Base-by-base conservation (phyloP, 805 yeast species). In the Yamadazyma scolyti region DNA sequence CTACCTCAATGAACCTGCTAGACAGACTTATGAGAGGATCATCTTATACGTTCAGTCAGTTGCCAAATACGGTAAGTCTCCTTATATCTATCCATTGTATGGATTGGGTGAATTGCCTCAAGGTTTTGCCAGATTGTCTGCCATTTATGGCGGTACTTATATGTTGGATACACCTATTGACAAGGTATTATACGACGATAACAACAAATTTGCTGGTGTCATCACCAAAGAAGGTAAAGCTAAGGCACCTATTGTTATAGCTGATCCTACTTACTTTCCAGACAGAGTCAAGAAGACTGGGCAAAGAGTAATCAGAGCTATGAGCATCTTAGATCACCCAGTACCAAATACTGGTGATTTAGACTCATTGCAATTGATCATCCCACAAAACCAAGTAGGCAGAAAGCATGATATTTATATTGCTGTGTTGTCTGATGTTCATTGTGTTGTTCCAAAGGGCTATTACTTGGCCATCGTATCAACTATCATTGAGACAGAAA, bases 51-150 rank as follows among this genome's bases (percentile, higher is more conserved):
- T 86, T 28, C 86, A 85, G 47, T 84, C 95, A 9, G 94, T 93
- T 39, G 93, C 96, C 17, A 79, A 93, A 49, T 93, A 84, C 59
- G 97, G 98, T 36, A 89, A 89, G 61, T 85, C 96, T 6, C 98
- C 98, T 9, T 93, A 93, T 57, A 74, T 93, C 40, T 93, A 93
- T 56, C 98, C 98, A 28, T 68, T 90, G 50, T 93, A 93, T 54
- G 98, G 98, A 6, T 73, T 93, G 36, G 98, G 98, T 31, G 98
- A 93, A 61, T 71, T 93, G 38, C 98, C 98, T n/a, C 98, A 93
- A 65, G 98, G 97, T 6, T 93, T 93, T 67, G 97, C 97, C 8
- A 76, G 98, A 56, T 75, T 93, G 40, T 81, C 95, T 31, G 98
- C 98, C 16, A 90, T 93, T 44, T 88, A 93, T 54, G 98, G 98